Conservation (phyloP, 2,329 filamentous ascomycete species). For the Fusarium gaditjirri region DNA sequence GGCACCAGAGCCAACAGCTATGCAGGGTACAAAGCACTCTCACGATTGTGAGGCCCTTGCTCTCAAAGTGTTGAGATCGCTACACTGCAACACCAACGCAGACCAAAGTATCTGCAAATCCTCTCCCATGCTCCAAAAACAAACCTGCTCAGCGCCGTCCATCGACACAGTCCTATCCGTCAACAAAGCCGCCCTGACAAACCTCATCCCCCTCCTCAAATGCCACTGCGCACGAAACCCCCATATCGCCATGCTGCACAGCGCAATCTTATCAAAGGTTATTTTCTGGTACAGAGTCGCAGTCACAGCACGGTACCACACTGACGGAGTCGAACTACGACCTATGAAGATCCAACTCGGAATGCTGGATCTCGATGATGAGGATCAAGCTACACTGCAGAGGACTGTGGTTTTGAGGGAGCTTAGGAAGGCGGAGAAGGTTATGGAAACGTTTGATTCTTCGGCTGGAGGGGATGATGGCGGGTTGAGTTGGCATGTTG, state of each 20-base stretch:
- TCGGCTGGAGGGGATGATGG: neutral
- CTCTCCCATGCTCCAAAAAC: neutral
- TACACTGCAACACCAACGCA: slow-evolving; percentile 8
- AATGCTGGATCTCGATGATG: slow-evolving; percentile 21
- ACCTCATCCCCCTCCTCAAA: slow-evolving; percentile 15
- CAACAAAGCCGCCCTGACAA: slow-evolving; percentile 19
- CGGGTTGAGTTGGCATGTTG: slow-evolving; percentile 3
- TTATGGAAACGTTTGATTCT: slow-evolving; percentile 22
- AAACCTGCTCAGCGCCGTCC: neutral
- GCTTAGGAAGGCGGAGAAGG: slow-evolving; percentile 12
- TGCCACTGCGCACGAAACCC: slow-evolving; percentile 4
- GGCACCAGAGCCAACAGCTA: neutral
- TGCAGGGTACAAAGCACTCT: neutral
- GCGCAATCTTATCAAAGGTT: slow-evolving; percentile 29
- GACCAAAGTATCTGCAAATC: neutral
- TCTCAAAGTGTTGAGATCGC: slow-evolving; percentile 1
- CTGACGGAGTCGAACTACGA: neutral
- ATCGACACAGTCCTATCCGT: slow-evolving; percentile 24
- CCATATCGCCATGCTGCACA: slow-evolving; percentile 16
- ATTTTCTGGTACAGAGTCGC: slow-evolving; percentile 26
- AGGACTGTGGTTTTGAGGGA: slow-evolving; percentile 7
- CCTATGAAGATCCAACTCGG: slow-evolving; percentile 30
- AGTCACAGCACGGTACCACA: slow-evolving; percentile 2
- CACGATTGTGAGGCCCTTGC: slow-evolving; percentile 26
- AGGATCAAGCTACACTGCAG: slow-evolving; percentile 23